Evolutionary conservation across 192 early-diverging fungal species (phyloP).

Genomic region (Coemansia sp.): DNA sequence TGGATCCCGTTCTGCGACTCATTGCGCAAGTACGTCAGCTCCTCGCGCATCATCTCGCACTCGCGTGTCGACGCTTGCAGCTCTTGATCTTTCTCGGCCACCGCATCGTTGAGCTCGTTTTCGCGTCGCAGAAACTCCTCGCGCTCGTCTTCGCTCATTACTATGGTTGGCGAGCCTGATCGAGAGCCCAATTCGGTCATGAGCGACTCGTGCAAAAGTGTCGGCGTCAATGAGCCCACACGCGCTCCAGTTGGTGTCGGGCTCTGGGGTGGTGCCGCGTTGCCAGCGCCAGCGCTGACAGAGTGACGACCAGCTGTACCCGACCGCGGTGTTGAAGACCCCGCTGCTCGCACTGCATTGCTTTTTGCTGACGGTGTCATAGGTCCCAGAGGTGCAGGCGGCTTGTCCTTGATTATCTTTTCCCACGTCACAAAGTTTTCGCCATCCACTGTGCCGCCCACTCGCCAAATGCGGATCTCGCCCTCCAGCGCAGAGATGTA

Average conservation of each 20-base stretch:
- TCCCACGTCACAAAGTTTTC: slow-evolving; percentile 58
- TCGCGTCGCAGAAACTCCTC: slow-evolving; percentile 95
- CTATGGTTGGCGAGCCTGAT: slow-evolving; percentile 70
- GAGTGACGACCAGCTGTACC: slow-evolving; percentile 26
- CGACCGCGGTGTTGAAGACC: slow-evolving; percentile 36
- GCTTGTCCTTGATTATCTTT: slow-evolving; percentile 29
- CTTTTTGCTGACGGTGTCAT: slow-evolving; percentile 24
- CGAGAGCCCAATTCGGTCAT: slow-evolving; percentile 48
- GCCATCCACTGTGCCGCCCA: slow-evolving; percentile 67
- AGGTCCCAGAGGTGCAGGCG: slow-evolving; percentile 16
- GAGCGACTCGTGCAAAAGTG: slow-evolving; percentile 49
- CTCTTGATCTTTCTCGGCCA: slow-evolving; percentile 89
- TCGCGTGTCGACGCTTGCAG: slow-evolving; percentile 63
- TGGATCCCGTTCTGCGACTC: slow-evolving; percentile 57
- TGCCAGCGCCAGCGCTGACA: slow-evolving; percentile 47
- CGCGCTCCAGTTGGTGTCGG: slow-evolving; percentile 43
- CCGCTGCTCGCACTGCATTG: slow-evolving; percentile 21
- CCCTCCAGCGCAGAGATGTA: slow-evolving; percentile 84
- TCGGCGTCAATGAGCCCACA: slow-evolving; percentile 43
- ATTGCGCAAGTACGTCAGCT: slow-evolving; percentile 68
- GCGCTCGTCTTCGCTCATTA: slow-evolving; percentile 82
- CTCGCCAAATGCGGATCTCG: slow-evolving; percentile 88
- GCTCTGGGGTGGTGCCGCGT: slow-evolving; percentile 26
- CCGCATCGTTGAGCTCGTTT: slow-evolving; percentile 91
- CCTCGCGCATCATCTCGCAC: slow-evolving; percentile 66